Evolutionary conservation across 805 yeast species (phyloP).

Genomic region (Ogataea corticis): DNA sequence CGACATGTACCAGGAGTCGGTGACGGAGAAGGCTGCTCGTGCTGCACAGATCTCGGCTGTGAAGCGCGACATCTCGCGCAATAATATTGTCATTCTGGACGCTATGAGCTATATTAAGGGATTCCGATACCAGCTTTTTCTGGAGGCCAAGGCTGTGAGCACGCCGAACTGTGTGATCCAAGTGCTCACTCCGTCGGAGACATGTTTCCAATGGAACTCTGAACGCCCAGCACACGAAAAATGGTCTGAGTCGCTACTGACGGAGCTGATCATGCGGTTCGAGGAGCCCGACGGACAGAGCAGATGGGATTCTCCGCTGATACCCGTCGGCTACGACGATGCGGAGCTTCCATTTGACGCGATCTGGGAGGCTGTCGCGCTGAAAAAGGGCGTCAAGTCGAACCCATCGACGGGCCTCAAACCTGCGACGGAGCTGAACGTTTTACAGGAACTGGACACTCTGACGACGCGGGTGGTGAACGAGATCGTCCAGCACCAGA

Average conservation of each 20-base stretch:
- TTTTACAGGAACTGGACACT: slow-evolving; percentile 74
- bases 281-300: slow-evolving; percentile 89
- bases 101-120: slow-evolving; percentile 91
- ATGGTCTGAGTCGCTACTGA: slow-evolving; percentile 69
- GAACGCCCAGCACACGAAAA: slow-evolving; percentile 30
- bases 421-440: slow-evolving; percentile 76
- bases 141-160: slow-evolving; percentile 84
- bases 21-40: slow-evolving; percentile 76
- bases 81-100: slow-evolving; percentile 79
- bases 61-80: slow-evolving; percentile 70
- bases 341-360: slow-evolving; percentile 60
- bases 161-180: slow-evolving; percentile 86
- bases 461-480: slow-evolving; percentile 65
- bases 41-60: slow-evolving; percentile 88
- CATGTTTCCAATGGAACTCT: slow-evolving; percentile 64
- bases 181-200: slow-evolving; percentile 65
- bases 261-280: slow-evolving; percentile 75
- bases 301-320: slow-evolving; percentile 93
- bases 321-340: slow-evolving; percentile 63
- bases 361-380: slow-evolving; percentile 61
- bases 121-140: slow-evolving; percentile 87
- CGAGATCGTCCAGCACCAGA: slow-evolving; percentile 63
- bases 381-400: slow-evolving; percentile 68
- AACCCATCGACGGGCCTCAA: slow-evolving; percentile 83
- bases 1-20: slow-evolving; percentile 66